These are phyloP conservation scores for Entonaema liquescens DNA, from an alignment of 495 filamentous ascomycete species.

Conservation along the genomic window DNA sequence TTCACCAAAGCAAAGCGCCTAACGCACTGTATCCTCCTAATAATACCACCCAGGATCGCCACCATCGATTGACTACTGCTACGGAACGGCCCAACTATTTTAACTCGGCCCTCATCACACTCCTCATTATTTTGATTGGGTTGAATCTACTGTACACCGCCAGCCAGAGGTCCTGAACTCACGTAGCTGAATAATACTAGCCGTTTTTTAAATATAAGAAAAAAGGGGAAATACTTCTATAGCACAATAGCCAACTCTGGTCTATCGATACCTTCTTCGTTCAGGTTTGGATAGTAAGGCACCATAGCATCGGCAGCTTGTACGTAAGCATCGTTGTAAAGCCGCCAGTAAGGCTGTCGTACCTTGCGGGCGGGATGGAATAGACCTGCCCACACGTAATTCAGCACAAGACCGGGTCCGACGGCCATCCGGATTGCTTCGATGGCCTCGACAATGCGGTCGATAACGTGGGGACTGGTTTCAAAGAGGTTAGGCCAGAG, in stretches of 20 bases:
- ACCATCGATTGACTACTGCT: neutral
- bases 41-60: neutral
- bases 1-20: neutral
- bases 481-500: conserved; percentile 98
- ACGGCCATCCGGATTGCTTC: conserved; percentile 96
- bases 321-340: conserved; percentile 98
- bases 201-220: neutral
- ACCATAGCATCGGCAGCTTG: conserved; percentile 93
- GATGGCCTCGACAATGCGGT: conserved; percentile 95
- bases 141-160: conserved; percentile 32
- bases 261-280: conserved; percentile 76
- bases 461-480: conserved; percentile 97
- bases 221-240: conserved; percentile 54
- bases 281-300: conserved; percentile 89
- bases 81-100: neutral
- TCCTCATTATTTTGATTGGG: conserved; percentile 10
- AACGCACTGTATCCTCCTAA: neutral
- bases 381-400: conserved; percentile 96
- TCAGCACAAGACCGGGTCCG: conserved; percentile 89
- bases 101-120: neutral
- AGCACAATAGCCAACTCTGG: conserved; percentile 86
- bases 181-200: conserved; percentile 13
- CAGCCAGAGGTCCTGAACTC: conserved; percentile 12
- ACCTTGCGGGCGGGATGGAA: conserved; percentile 98
- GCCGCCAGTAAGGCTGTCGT: conserved; percentile 87